These are phyloP conservation scores for Alternaria arborescens DNA, from an alignment of 2,329 filamentous ascomycete species.

Conservation along the genomic window DNA sequence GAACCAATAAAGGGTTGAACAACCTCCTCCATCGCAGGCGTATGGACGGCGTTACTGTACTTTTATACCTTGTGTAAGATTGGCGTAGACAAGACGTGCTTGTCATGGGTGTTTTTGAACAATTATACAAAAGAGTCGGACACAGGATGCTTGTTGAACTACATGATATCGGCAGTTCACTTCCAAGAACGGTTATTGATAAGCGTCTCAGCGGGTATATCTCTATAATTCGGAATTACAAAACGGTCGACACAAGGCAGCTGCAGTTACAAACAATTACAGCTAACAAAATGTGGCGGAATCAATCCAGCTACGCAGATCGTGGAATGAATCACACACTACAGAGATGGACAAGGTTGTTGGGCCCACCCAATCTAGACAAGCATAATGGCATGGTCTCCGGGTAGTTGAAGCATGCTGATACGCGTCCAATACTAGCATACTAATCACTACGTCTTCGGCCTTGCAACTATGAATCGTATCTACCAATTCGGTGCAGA, in stretches of 20 bases:
- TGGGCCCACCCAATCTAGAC: background rate
- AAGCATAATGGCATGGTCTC: background rate
- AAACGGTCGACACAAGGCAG: background rate
- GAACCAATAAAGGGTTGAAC: background rate
- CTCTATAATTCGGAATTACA: slow-evolving; percentile 2
- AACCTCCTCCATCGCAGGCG: slow-evolving; percentile 12
- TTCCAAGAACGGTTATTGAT: background rate
- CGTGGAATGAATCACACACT: background rate
- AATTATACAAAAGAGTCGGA: background rate
- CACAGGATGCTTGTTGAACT: background rate
- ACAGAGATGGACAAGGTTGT: background rate
- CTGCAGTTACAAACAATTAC: background rate
- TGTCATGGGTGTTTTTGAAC: background rate
- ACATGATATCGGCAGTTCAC: background rate
- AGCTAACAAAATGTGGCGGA: background rate
- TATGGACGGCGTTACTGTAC: slow-evolving; percentile 12
- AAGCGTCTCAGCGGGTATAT: background rate
- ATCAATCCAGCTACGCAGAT: background rate
- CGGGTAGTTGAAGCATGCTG: background rate
- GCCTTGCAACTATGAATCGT: slow-evolving; percentile 6
- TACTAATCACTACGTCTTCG: background rate
- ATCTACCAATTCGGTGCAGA: slow-evolving; percentile 11
- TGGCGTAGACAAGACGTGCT: slow-evolving; percentile 5
- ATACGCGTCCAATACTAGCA: background rate
- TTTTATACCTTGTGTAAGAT: slow-evolving; percentile 9